phyloP scores from a whole-genome alignment of 208 protist genomes.

The Entamoeba invadens region DNA sequence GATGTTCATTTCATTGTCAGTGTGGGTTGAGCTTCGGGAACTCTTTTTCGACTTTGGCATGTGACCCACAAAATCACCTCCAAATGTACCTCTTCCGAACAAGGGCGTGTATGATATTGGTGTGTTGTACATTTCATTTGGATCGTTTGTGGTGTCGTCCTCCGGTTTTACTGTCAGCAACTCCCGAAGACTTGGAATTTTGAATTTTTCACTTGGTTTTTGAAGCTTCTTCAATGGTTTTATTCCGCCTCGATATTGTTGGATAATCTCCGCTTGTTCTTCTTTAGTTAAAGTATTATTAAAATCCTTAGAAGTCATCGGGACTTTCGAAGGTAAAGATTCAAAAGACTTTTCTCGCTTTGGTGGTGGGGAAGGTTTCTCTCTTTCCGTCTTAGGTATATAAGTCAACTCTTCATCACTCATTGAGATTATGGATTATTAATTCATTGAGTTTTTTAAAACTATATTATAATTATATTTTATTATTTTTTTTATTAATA shows the following conservation, averaged over 20 bases:
- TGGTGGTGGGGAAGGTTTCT: background rate
- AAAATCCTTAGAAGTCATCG: no score
- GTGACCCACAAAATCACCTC: background rate
- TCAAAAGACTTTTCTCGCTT: no score
- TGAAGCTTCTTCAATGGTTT: background rate
- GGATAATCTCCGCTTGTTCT: background rate
- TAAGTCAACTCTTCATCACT: no score
- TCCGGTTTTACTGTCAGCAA: background rate
- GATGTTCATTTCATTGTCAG: background rate
- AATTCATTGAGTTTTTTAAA: no score
- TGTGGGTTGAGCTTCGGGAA: background rate
- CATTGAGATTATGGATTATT: no score
- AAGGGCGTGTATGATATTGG: background rate
- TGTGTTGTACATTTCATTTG: background rate
- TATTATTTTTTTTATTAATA: no score
- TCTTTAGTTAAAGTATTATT: background rate
- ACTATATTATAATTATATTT: no score
- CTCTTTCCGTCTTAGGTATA: background rate
- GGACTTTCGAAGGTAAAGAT: background rate
- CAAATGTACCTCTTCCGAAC: background rate
- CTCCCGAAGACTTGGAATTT: background rate
- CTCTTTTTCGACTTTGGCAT: background rate
- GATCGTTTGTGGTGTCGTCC: background rate
- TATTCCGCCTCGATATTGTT: background rate
- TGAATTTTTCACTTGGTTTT: background rate